Percentiles rank a stretch among this genome's conserved stretches.
phyloP scores from a whole-genome alignment of 2,329 filamentous ascomycete species.

The Microdochium nivale region DNA sequence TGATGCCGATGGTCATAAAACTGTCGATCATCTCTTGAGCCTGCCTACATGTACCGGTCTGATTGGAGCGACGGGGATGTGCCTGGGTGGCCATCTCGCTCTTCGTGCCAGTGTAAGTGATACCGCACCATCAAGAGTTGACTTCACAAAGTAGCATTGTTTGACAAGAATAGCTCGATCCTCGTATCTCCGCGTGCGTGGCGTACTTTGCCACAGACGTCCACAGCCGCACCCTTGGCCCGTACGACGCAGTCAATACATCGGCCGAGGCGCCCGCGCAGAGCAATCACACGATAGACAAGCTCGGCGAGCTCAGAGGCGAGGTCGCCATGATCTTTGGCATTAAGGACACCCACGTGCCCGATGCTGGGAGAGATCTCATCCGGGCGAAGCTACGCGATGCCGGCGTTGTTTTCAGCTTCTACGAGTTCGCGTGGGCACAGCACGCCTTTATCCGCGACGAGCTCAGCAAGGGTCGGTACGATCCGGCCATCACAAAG shows the following conservation, averaged over 20 bases:
- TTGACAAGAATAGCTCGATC: conserved; percentile 48
- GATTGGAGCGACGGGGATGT: conserved; percentile 81
- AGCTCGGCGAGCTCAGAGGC: conserved; percentile 57
- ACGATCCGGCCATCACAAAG: conserved; percentile 79
- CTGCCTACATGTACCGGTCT: conserved; percentile 73
- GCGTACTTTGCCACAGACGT: conserved; percentile 93
- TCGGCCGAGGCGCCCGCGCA: conserved; percentile 25
- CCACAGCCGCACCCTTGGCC: conserved; percentile 69
- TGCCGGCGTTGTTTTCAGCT: conserved; percentile 65
- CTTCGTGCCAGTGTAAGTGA: conserved; percentile 43
- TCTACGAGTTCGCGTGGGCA: conserved; percentile 86
- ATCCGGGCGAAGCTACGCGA: conserved; percentile 77
- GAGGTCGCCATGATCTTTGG: conserved; percentile 89
- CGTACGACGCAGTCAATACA: conserved; percentile 38
- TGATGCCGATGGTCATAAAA: conserved; percentile 65
- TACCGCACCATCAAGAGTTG: neutral
- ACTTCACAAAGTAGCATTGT: neutral
- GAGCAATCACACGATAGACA: conserved; percentile 44
- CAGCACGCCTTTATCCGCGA: conserved; percentile 94
- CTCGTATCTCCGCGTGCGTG: conserved; percentile 66
- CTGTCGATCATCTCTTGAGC: conserved; percentile 61
- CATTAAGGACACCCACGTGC: conserved; percentile 84
- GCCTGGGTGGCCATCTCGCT: conserved; percentile 81
- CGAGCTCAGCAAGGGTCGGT: conserved; percentile 86
- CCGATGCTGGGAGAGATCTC: conserved; percentile 70